Evolutionary conservation across 192 early-diverging fungal species (phyloP), one percentile per base, ranked within the genome.

Genomic region (Dispira parvispora): DNA sequence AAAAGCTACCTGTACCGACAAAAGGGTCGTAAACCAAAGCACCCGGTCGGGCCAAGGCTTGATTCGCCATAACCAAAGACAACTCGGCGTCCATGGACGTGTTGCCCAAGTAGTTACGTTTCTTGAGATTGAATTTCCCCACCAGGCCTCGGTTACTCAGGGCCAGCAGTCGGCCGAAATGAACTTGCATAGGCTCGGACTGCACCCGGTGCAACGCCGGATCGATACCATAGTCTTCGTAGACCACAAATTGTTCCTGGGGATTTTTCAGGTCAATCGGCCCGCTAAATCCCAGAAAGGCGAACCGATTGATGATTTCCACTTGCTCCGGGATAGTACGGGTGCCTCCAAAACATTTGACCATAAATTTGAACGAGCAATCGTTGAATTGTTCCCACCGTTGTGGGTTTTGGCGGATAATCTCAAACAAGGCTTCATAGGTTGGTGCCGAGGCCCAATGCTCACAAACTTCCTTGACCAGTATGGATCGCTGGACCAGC

Each of bases 81-180:
- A 99, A 74, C 72, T 99, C 92, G 10, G 96, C 92, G 69, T 99
- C 96, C 96, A 99, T 99, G 28, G 88, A 85, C 1, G 96, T 99
- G 38, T 86, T 99, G 28, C 96, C 96, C 52, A 99, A 68, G 64
- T 99, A 99, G 52, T 78, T 80, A 58, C 96, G 74, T 68, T 97
- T 94, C 75, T 99, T 99, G 46, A 99, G 77, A 72, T 94, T 90
- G 65, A 88, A 99, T 58, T 68, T 84, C n/a, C 82, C 75, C 18
- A 94, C 79, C 18, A 87, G 54, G 20, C 83, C 80, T 9, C 88
- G 76, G 49, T 84, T 86, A 43, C 90, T 84, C 18, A 64, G 71
- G 9, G 84, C 85, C 1, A 94, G 68, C 63, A 84, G 67, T 16
- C 82, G 73, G 0, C 88, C 88, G 67, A 91, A 84, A 76, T 85